A percentile compares a stretch with the other conserved stretches of the same genome.
phyloP scores from a whole-genome alignment of 2,329 filamentous ascomycete species.

The Colletotrichum salicis region DNA sequence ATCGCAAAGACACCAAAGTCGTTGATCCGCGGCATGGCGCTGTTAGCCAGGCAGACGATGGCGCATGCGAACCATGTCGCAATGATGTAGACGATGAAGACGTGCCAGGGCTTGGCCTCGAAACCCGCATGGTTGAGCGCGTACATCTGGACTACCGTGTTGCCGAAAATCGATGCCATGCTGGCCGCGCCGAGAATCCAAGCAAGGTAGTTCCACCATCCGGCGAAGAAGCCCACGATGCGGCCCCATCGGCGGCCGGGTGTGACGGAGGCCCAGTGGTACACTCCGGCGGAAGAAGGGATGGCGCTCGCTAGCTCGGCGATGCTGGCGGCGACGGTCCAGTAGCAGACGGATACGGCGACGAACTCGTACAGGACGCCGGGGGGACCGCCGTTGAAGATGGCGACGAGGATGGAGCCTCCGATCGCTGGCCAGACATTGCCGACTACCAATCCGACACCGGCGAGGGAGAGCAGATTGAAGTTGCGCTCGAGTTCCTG shows the following conservation, averaged over 20 bases:
- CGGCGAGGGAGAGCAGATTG: constrained; percentile 53
- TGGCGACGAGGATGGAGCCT: constrained; percentile 58
- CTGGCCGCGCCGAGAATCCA: constrained; percentile 53
- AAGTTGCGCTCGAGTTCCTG: constrained; percentile 53
- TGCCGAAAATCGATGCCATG: constrained; percentile 54
- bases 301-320: constrained; percentile 71
- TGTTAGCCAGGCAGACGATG: constrained; percentile 64
- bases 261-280: constrained; percentile 70
- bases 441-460: constrained; percentile 53
- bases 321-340: constrained; percentile 66
- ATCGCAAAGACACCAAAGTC: constrained; percentile 65
- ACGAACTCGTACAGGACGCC: constrained; percentile 72
- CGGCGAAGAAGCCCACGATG: constrained; percentile 57
- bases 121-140: constrained; percentile 52
- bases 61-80: constrained; percentile 52
- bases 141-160: constrained; percentile 56
- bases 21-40: constrained; percentile 61
- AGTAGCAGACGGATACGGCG: constrained; percentile 62
- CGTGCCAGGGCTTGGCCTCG: constrained; percentile 51
- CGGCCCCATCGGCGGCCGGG: constrained; percentile 63
- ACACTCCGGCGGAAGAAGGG: constrained; percentile 69
- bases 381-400: constrained; percentile 70
- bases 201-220: constrained; percentile 58
- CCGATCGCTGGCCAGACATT: constrained; percentile 58
- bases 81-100: constrained; percentile 54